Evolutionary conservation across 2,329 filamentous ascomycete genomes (phyloP), one percentile per base, ranked within the genome.

Genomic region (Cyanodermella asteris): DNA sequence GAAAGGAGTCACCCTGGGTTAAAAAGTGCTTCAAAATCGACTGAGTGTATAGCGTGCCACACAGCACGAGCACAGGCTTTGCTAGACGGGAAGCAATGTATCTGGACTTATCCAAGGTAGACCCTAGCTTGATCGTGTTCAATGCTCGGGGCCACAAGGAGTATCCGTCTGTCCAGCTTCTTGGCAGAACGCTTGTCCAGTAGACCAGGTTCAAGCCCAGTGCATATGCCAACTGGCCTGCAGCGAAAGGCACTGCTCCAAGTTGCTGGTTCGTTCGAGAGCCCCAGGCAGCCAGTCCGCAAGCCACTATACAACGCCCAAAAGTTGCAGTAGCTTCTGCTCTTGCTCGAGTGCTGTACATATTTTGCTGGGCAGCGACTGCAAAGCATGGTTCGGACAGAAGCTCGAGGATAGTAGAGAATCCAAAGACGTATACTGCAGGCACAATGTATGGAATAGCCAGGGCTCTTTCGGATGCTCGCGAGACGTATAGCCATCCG

Each of bases 1-100:
- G 67, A 36, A 94, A 65, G 2, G 81, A 80, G 50, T 97, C 87
- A 31, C 84, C 87, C 50, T 94, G 81, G 0, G 87, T 94, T 26
- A 97, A 64, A 26, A 94, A 45, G 44, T 94, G 84, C 49, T 97
- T 97, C 39, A 94, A 67, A 12, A 80, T 51, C 18, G 77, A 82
- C 50, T 97, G 87, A 5, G 81, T 55, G 50, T 81, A 84, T 45
- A 94, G 65, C 39, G 73, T 90, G n/a, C 62, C 59, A 4, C 74
- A 74, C 4, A 94, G 62, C 10, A 61, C 61, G 15, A 87, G 51
- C 2, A 90, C 67, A 2, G 69, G 62, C 7, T 53, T 53, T 30
- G 77, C 74, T 42, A 93, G 78, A 32, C 62, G 61, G 3, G 56
- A 57, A 4, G 59, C 36, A 22, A 64, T 38, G 38, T 70, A 73